Base-by-base conservation (phyloP, 2,329 filamentous ascomycete genomes). In the Amylocarpus encephaloides region DNA sequence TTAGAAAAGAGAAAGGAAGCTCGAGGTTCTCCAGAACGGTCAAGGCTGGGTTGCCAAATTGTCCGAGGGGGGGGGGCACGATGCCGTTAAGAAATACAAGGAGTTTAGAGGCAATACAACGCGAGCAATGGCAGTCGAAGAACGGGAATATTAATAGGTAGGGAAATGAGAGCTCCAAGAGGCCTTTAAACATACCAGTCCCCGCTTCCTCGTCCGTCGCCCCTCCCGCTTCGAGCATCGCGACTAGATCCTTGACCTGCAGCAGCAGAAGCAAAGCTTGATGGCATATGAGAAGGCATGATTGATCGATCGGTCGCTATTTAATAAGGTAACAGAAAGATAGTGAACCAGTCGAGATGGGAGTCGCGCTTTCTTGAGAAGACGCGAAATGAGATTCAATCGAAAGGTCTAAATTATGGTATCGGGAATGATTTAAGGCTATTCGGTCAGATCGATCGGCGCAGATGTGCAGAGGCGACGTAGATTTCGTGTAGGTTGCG, bases 211-310 rank as follows among this genome's bases (percentile, higher is more conserved):
- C 79, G 75, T 54, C 73, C 73, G 60, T 80, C 79, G 63, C 68
- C 73, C 71, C 77, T 80, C 68, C 68, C 71, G 67, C 75, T 79
- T 71, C 76, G 77, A 62, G 73, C 68, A 68, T 79, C 80, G 67
- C 76, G 79, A 71, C 68, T 82, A 67, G 75, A 72, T 63, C 77
- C 83, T 69, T 88, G 85, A 69, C 86, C 86, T 67, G 86, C 86
- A 61, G 86, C 86, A 64, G 86, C 86, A 66, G 86, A 89, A 68
- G 86, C 86, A 72, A 91, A 91, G 76, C 85, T 90, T 62, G 86
- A 88, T 64, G 85, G 83, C 69, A 89, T 79, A 73, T 86, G 83
- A 68, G 83, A 81, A 73, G 85, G 80, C 85, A 89, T 78, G 43
- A 53, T 63, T 54, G 51, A 55, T 59, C 39, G 52, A 49, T 46